Evolutionary conservation across 257 asterid genomes (phyloP), one percentile per base, ranked within the genome.

Genomic region (Catharanthus roseus): DNA sequence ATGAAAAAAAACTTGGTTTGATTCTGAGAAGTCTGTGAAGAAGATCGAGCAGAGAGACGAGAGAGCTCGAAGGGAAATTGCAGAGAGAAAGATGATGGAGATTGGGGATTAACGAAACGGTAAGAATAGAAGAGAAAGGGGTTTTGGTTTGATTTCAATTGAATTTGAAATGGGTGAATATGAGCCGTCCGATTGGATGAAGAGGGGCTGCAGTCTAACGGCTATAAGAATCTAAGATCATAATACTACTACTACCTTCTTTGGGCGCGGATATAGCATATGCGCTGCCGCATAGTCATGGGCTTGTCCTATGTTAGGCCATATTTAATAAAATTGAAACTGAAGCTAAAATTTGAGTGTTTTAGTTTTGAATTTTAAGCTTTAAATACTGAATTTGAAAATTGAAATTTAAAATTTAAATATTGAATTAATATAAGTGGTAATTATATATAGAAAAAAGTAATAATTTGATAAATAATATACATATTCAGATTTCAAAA

Each of bases 31-130:
- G 54, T 31, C 38, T 61, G 23, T 12, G 77, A 56, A 71, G 68
- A 29, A 49, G 39, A 39, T 39, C 33, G 33, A 1, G n/a, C 55
- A 51, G 61, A 47, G 54, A 7, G 66, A 26, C 44, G 23, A 29
- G 69, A 65, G 47, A 38, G 77, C 70, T 28, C n/a, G 69, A 54
- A 42, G 39, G 72, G 68, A 73, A 70, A 38, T 10, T 55, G 38
- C 69, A 42, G 70, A 67, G 74, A 70, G 72, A 47, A 69, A 45
- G 47, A 29, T 33, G 69, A 47, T 77, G 28, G 55, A 60, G 74
- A 50, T 4, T 38, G 47, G 54, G 45, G 74, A 49, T 13, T 33
- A 47, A 60, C 29, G 29, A 10, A 85, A 78, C 85, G 88, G 90
- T 77, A 82, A 53, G 65, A 69, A 51, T 21, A 31, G 49, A 66